A percentile compares a stretch with the other conserved stretches of the same genome.
Conservation (phyloP, 768 basidiomycete genomes). For the Leccinum subtestaceum region DNA sequence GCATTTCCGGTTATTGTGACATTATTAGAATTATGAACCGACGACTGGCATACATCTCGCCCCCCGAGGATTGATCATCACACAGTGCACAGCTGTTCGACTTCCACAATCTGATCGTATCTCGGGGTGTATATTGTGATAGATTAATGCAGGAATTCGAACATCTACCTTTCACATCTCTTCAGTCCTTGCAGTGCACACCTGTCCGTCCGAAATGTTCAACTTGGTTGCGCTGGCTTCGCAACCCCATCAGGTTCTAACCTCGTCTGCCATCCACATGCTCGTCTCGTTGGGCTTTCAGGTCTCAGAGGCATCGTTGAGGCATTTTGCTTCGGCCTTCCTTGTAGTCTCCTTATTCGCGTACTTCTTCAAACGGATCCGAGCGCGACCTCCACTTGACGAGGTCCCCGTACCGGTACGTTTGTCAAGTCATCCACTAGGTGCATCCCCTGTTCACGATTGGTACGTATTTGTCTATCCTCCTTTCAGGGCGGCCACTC, state of each 20-base stretch:
- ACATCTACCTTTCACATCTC: not conserved
- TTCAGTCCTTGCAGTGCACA: not conserved
- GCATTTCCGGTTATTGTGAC: not conserved
- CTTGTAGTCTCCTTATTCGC: not conserved
- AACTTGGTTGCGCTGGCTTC: not conserved
- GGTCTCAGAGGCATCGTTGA: not conserved
- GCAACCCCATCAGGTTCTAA: not conserved
- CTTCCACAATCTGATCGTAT: not conserved
- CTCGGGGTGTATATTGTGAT: not conserved
- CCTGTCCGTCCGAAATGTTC: not conserved
- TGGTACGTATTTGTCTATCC: not conserved
- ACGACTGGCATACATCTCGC: not conserved
- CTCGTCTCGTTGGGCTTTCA: not conserved
- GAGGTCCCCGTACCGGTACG: conserved; percentile 1
- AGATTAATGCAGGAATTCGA: not conserved
- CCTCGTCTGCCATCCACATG: not conserved
- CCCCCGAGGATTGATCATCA: not conserved
- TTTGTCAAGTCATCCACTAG: not conserved
- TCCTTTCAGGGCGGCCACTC: not conserved
- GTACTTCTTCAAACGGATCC: not conserved
- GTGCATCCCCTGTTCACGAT: not conserved
- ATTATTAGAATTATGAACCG: not conserved
- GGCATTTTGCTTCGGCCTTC: not conserved
- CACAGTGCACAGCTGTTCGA: not conserved
- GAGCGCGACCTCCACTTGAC: not conserved